Evolutionary conservation across 2,329 filamentous ascomycete genomes (phyloP).

Genomic region (Diaporthe ampelina): DNA sequence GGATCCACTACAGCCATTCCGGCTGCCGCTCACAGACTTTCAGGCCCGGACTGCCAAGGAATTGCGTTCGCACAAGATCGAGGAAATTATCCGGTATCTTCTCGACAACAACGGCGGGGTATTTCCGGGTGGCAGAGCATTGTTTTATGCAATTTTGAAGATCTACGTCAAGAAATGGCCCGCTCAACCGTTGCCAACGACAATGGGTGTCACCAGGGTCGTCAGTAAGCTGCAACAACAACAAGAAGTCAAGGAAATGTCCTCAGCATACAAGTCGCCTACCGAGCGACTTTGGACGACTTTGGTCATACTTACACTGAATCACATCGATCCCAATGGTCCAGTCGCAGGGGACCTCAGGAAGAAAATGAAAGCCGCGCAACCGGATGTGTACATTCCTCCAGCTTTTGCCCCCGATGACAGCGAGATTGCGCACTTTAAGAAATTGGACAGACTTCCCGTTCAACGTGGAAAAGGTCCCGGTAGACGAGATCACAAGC

Average conservation of each 20-base stretch:
- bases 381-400: conserved; percentile 61
- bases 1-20: conserved; percentile 29
- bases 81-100: conserved; percentile 58
- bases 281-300: conserved; percentile 37
- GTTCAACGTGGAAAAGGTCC: conserved; percentile 43
- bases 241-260: conserved; percentile 33
- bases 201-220: conserved; percentile 29
- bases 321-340: conserved; percentile 57
- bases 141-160: conserved; percentile 63
- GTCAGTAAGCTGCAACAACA: conserved; percentile 52
- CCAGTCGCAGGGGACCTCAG: conserved; percentile 59
- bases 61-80: conserved; percentile 50
- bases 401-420: conserved; percentile 53
- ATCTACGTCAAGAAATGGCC: conserved; percentile 60
- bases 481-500: conserved; percentile 52
- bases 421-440: conserved; percentile 52
- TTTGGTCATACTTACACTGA: conserved; percentile 55
- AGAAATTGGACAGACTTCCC: conserved; percentile 45
- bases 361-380: conserved; percentile 61
- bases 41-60: conserved; percentile 27
- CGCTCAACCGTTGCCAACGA: conserved; percentile 53
- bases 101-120: conserved; percentile 59
- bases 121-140: conserved; percentile 64
- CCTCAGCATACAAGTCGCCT: conserved; percentile 37
- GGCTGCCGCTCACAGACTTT: conserved; percentile 44